Conservation (phyloP, 2,329 filamentous ascomycete species). For the Verticillium isaacii region DNA sequence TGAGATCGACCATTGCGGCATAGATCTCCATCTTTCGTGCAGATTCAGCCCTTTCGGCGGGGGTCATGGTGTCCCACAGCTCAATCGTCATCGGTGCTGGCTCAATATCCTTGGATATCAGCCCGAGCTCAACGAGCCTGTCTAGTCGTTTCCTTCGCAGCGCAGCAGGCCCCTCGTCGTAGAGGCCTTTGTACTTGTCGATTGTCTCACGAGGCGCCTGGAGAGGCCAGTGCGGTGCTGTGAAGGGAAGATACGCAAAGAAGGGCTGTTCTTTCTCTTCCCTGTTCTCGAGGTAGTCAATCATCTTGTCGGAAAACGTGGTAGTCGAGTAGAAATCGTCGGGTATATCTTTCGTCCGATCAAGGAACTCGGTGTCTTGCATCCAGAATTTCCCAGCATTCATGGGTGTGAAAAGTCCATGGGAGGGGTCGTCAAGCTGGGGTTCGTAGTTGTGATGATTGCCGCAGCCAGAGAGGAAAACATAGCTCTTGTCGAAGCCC, state of each 20-base stretch:
- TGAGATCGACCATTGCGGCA: slow-evolving; percentile 53
- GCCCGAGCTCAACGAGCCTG: slow-evolving; percentile 33
- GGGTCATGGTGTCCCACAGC: slow-evolving; percentile 6
- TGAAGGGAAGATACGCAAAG: slow-evolving; percentile 43
- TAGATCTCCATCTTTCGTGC: slow-evolving; percentile 38
- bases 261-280: slow-evolving; percentile 34
- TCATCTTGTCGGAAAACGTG: slow-evolving; percentile 35
- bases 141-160: slow-evolving; percentile 33
- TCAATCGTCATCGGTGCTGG: slow-evolving; percentile 9
- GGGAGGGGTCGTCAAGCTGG: slow-evolving; percentile 13
- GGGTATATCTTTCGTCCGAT: slow-evolving; percentile 26
- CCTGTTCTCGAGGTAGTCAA: slow-evolving; percentile 33
- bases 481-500: slow-evolving; percentile 36
- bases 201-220: slow-evolving; percentile 41
- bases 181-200: slow-evolving; percentile 41
- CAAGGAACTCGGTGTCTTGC: slow-evolving; percentile 35
- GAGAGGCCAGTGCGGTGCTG: slow-evolving; percentile 48
- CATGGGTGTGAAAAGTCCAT: slow-evolving; percentile 1
- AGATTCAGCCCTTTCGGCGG: slow-evolving; percentile 14
- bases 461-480: slow-evolving; percentile 33
- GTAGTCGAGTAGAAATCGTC: slow-evolving; percentile 40
- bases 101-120: slow-evolving; percentile 26
- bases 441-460: slow-evolving; percentile 55
- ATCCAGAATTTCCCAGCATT: slow-evolving; percentile 27
- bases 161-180: slow-evolving; percentile 28